Percentiles rank a stretch among this genome's conserved stretches.
These are phyloP conservation scores for Candida bentonensis DNA, from an alignment of 805 yeast genomes.

Conservation along the genomic window DNA sequence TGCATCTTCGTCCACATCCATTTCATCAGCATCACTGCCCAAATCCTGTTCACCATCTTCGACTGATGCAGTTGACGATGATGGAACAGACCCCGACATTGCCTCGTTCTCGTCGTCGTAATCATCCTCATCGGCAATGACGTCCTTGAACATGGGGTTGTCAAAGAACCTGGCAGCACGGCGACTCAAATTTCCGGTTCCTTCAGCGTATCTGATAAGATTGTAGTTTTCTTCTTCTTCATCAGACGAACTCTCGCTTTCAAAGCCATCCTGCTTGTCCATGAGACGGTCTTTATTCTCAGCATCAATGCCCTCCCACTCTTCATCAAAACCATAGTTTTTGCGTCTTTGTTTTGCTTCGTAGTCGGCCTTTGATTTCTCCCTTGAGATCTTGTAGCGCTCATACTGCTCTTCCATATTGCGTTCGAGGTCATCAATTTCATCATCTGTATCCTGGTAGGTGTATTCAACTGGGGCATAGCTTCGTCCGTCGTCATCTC, in stretches of 20 bases:
- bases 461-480: slow-evolving; percentile 20
- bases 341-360: slow-evolving; percentile 39
- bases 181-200: slow-evolving; percentile 18
- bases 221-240: slow-evolving; percentile 12
- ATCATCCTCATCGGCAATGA: slow-evolving; percentile 10
- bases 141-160: slow-evolving; percentile 21
- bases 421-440: slow-evolving; percentile 40
- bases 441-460: slow-evolving; percentile 21
- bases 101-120: slow-evolving; percentile 13
- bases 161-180: slow-evolving; percentile 26
- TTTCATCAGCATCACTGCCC: slow-evolving; percentile 16
- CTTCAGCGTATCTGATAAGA: slow-evolving; percentile 8
- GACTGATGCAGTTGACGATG: neutral
- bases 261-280: slow-evolving; percentile 11
- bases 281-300: slow-evolving; percentile 19
- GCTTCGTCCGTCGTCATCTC: slow-evolving; percentile 19
- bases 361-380: slow-evolving; percentile 32
- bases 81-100: slow-evolving; percentile 5
- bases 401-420: slow-evolving; percentile 75
- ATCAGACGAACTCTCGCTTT: slow-evolving; percentile 8
- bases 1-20: slow-evolving; percentile 20
- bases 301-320: slow-evolving; percentile 19
- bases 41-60: slow-evolving; percentile 8
- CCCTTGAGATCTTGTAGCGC: slow-evolving; percentile 37
- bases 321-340: slow-evolving; percentile 22